These are phyloP conservation scores for Nissolia schottii DNA, from an alignment of 306 rosid genomes.

Conservation along the genomic window DNA sequence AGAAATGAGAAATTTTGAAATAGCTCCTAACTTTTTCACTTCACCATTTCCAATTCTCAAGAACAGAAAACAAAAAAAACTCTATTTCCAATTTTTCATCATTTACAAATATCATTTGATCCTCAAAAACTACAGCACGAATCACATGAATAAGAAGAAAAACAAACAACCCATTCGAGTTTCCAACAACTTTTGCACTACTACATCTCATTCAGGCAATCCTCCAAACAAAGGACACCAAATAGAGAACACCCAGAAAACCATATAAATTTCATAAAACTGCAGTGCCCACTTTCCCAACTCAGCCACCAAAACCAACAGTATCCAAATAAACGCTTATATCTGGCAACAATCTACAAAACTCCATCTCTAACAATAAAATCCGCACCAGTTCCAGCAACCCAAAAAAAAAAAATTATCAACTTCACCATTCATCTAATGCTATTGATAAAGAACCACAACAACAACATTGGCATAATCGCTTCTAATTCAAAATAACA, in stretches of 20 bases:
- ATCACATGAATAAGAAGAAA: too few relatives aligned
- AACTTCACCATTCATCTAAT: neutral
- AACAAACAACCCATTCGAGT: neutral
- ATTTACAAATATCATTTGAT: neutral
- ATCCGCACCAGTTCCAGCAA: too few relatives aligned
- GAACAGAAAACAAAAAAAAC: too few relatives aligned
- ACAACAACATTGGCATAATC: neutral
- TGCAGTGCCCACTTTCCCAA: neutral
- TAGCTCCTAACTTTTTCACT: neutral
- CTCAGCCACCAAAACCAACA: constrained; percentile 11
- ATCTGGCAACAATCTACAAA: neutral
- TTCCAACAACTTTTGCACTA: neutral
- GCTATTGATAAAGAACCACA: neutral
- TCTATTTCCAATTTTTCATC: neutral
- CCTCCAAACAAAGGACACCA: neutral
- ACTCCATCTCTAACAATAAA: neutral
- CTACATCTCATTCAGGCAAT: neutral
- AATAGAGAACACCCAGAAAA: neutral
- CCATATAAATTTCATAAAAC: neutral
- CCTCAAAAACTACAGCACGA: neutral
- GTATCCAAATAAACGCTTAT: neutral
- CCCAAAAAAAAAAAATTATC: neutral
- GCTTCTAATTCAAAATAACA: neutral
- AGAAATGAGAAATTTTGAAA: neutral
- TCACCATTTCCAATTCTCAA: neutral